Evolutionary conservation across 306 rosid genomes (phyloP).

Genomic region (Quillaja saponaria): DNA sequence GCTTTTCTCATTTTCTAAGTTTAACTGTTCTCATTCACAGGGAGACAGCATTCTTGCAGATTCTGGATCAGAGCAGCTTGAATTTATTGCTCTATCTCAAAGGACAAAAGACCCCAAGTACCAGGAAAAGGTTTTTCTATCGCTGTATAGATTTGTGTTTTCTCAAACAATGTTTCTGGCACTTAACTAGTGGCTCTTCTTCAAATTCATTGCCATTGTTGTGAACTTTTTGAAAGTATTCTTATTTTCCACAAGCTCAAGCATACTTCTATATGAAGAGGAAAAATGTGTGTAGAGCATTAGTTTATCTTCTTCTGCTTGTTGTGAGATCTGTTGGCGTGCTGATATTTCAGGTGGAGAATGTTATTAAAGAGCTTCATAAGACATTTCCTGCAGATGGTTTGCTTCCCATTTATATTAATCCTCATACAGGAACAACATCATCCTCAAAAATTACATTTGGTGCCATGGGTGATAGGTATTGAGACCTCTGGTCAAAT

Average conservation of each 20-base stretch:
- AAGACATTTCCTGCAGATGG: conserved; percentile 91
- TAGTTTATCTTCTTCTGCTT: conserved; percentile 16
- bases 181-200: conserved; percentile 16
- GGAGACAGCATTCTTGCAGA: conserved; percentile 93
- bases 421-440: conserved; percentile 65
- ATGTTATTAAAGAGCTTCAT: conserved; percentile 63
- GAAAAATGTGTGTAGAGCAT: conserved; percentile 4
- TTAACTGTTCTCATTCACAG: conserved; percentile 47
- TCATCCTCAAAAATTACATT: conserved; percentile 72
- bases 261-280: conserved; percentile 13
- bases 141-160: conserved; percentile 5
- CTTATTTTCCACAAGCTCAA: conserved; percentile 14
- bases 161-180: not conserved
- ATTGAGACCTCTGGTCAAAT: conserved; percentile 18
- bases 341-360: conserved; percentile 74
- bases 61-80: conserved; percentile 97
- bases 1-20: conserved; percentile 18
- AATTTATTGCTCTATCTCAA: conserved; percentile 94
- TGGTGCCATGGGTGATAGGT: conserved; percentile 99
- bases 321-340: conserved; percentile 18
- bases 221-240: conserved; percentile 16
- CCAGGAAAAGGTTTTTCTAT: conserved; percentile 71
- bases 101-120: conserved; percentile 93
- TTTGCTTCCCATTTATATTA: conserved; percentile 85
- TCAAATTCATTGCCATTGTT: conserved; percentile 13